Evolutionary conservation across 1,284 basidiomycete species (phyloP).

Genomic region (Moniliella sp.): DNA sequence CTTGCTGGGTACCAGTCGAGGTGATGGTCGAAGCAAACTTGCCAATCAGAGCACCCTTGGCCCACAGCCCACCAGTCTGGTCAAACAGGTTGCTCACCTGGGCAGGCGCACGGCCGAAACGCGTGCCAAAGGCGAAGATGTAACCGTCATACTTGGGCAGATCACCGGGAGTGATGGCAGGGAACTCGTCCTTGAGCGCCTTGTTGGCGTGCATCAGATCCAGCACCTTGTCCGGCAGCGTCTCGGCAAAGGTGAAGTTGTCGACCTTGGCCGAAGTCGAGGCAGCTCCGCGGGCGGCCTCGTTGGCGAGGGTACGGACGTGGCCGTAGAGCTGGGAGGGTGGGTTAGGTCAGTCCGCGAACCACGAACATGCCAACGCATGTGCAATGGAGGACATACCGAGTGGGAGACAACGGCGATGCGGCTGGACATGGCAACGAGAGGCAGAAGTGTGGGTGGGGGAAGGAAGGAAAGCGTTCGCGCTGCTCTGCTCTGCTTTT

Average conservation of each 20-base stretch:
- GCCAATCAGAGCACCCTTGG: conserved; percentile 47
- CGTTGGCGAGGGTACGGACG: conserved; percentile 49
- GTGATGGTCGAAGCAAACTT: conserved; percentile 58
- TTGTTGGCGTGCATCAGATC: conserved; percentile 49
- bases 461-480: no score
- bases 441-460: no score
- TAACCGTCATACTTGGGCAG: conserved; percentile 42
- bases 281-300: conserved; percentile 51
- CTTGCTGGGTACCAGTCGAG: conserved; percentile 39
- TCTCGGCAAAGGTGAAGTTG: conserved; percentile 61
- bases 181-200: conserved; percentile 43
- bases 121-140: conserved; percentile 42
- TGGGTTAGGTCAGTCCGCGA: no score
- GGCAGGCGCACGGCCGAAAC: conserved; percentile 37
- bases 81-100: conserved; percentile 46
- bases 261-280: conserved; percentile 49
- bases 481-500: no score
- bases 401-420: no score
- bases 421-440: no score
- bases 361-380: no score
- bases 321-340: no score
- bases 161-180: conserved; percentile 48
- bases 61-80: conserved; percentile 54
- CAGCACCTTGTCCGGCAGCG: conserved; percentile 56
- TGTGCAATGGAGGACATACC: no score